A percentile compares a stretch with the other conserved stretches of the same genome.
Conservation (phyloP, 1,139 yeast genomes). For the Saccharomyces pastorianus region DNA sequence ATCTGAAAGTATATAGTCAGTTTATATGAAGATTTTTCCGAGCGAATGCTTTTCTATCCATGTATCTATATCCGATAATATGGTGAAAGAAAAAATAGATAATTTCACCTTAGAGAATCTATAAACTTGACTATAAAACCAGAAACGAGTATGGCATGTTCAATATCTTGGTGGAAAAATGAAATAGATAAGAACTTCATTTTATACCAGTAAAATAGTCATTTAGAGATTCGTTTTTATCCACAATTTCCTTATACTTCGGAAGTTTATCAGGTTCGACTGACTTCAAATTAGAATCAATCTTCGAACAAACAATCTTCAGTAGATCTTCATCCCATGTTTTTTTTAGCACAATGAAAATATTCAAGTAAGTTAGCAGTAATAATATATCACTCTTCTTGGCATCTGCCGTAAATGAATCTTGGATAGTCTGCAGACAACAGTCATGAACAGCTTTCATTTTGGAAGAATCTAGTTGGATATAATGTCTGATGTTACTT, state of each 20-base stretch:
- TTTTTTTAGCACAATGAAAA: conserved; percentile 15
- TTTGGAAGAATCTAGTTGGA: conserved; percentile 17
- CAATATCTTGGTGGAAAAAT: background rate
- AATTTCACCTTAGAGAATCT: background rate
- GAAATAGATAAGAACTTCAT: background rate
- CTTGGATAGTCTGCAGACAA: conserved; percentile 14
- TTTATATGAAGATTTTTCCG: background rate
- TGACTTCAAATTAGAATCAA: background rate
- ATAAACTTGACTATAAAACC: background rate
- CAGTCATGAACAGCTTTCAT: conserved; percentile 20
- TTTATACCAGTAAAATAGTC: background rate
- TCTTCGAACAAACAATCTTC: conserved; percentile 4
- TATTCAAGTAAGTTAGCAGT: conserved; percentile 19
- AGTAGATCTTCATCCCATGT: conserved; percentile 23
- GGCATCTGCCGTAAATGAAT: conserved; percentile 6
- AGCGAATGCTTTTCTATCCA: background rate
- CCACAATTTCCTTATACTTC: conserved; percentile 1
- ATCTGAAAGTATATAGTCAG: background rate
- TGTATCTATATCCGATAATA: background rate
- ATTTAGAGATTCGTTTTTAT: background rate
- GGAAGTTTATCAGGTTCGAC: background rate
- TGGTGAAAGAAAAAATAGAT: background rate
- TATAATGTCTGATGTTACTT: conserved; percentile 7
- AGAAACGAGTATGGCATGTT: background rate
- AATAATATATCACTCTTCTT: conserved; percentile 13